Evolutionary conservation across 1,284 basidiomycete genomes (phyloP).

Genomic region (Schizophyllum amplum): DNA sequence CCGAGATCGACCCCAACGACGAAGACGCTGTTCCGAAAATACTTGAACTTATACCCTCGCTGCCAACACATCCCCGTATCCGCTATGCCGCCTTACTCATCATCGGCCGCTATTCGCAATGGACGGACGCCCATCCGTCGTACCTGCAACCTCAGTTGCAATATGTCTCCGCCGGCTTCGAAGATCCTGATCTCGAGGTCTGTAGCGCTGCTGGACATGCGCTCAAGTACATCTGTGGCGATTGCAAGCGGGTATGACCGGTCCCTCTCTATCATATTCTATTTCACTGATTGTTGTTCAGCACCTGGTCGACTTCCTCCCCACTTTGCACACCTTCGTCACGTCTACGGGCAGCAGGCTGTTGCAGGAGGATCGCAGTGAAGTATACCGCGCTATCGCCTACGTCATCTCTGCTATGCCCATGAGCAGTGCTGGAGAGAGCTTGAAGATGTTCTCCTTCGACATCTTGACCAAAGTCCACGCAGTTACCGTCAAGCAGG

Average conservation of each 20-base stretch:
- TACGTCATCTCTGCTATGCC: slow-evolving; percentile 93
- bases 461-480: slow-evolving; percentile 71
- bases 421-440: slow-evolving; percentile 76
- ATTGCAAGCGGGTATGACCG: slow-evolving; percentile 73
- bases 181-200: slow-evolving; percentile 74
- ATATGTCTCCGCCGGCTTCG: slow-evolving; percentile 91
- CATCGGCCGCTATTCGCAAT: slow-evolving; percentile 94
- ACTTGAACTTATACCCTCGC: slow-evolving; percentile 87
- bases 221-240: slow-evolving; percentile 94
- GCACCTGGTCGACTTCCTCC: slow-evolving; percentile 89
- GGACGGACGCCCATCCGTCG: slow-evolving; percentile 87
- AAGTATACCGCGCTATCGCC: slow-evolving; percentile 93
- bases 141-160: slow-evolving; percentile 84
- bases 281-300: slow-evolving; percentile 21
- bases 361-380: slow-evolving; percentile 79
- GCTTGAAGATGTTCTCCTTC: slow-evolving; percentile 77
- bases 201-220: slow-evolving; percentile 94
- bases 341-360: slow-evolving; percentile 71
- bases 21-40: slow-evolving; percentile 87
- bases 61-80: slow-evolving; percentile 88
- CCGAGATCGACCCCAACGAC: slow-evolving; percentile 82
- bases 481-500: slow-evolving; percentile 40
- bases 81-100: slow-evolving; percentile 95
- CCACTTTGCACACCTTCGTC: slow-evolving; percentile 88
- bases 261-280: slow-evolving; percentile 2